Evolutionary conservation across 345 rosid genomes (phyloP).

Genomic region (Citrus mangshanensis): DNA sequence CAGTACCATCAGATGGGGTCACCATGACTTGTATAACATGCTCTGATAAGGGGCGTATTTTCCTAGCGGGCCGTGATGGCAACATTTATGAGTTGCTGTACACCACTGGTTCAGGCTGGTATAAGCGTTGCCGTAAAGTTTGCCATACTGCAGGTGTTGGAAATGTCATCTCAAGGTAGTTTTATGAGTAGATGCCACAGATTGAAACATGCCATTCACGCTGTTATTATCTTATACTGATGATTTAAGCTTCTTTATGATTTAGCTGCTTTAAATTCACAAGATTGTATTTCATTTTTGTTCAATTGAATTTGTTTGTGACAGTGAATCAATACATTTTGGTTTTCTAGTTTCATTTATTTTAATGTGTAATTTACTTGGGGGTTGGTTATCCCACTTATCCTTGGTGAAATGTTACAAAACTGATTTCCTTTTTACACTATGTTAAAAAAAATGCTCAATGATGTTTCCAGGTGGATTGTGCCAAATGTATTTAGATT

Average conservation of each 20-base stretch:
- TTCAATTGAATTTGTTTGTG: neutral
- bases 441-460: neutral
- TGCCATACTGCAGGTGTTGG: constrained; percentile 96
- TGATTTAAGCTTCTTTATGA: neutral
- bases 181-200: constrained; percentile 9
- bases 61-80: constrained; percentile 93
- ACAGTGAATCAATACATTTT: neutral
- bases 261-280: neutral
- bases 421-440: neutral
- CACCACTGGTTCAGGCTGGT: constrained; percentile 90
- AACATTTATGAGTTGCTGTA: constrained; percentile 84
- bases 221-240: neutral
- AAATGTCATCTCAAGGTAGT: constrained; percentile 88
- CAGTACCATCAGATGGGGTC: constrained; percentile 86
- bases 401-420: neutral
- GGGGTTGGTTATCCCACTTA: neutral
- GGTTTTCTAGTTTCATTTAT: neutral
- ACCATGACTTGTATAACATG: constrained; percentile 86
- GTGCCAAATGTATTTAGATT: constrained; percentile 91
- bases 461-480: constrained; percentile 75
- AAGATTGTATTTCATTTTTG: neutral
- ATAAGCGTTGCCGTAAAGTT: constrained; percentile 85
- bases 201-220: neutral
- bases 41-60: constrained; percentile 82
- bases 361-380: neutral